phyloP scores from a whole-genome alignment of 148 eudicot genomes.

The Persicaria maculosa region DNA sequence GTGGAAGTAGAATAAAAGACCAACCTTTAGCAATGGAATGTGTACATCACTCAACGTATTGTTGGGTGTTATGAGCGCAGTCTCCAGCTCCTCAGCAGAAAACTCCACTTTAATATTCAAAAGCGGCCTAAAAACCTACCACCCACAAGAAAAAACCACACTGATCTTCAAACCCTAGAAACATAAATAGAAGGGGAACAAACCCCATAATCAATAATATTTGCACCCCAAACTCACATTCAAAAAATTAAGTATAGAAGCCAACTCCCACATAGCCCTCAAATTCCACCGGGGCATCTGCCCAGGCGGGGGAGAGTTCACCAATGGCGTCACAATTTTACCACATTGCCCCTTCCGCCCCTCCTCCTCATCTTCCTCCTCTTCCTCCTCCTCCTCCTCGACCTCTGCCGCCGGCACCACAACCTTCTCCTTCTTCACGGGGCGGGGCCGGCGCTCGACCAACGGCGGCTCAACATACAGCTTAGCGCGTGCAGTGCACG shows the following conservation, averaged over 20 bases:
- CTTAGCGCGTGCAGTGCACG: constrained; percentile 63
- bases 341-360: constrained; percentile 40
- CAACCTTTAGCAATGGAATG: constrained; percentile 89
- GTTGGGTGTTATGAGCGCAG: constrained; percentile 81
- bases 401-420: neutral
- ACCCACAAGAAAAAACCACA: constrained; percentile 20
- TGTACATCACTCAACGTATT: constrained; percentile 72
- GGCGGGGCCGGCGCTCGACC: constrained; percentile 37
- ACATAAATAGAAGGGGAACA: constrained; percentile 3
- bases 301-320: constrained; percentile 43
- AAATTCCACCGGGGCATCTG: constrained; percentile 78
- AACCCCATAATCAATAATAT: neutral
- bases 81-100: constrained; percentile 91
- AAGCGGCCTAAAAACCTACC: constrained; percentile 74
- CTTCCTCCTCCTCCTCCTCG: constrained; percentile 16
- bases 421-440: constrained; percentile 33
- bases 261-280: constrained; percentile 93
- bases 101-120: constrained; percentile 79
- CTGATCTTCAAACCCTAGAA: constrained; percentile 6
- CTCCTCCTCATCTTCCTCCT: constrained; percentile 36
- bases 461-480: constrained; percentile 62
- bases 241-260: constrained; percentile 75
- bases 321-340: constrained; percentile 59
- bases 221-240: constrained; percentile 43
- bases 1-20: constrained; percentile 19